A percentile compares a stretch with the other conserved stretches of the same genome.
phyloP scores from a whole-genome alignment of 176 grass and related monocot species.

The Alloteropsis semialata region DNA sequence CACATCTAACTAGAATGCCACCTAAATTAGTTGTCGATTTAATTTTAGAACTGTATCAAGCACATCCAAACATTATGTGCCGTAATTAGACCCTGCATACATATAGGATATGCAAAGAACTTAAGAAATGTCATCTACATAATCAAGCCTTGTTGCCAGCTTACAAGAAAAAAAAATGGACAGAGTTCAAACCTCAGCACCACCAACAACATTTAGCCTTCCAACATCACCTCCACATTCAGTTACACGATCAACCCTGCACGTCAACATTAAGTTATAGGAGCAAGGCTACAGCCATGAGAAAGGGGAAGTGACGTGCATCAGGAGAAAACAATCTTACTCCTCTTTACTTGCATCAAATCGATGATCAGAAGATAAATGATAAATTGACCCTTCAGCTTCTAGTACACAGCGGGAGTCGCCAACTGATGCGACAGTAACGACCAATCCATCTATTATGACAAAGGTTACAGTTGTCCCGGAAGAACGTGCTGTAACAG shows the following conservation, averaged over 20 bases:
- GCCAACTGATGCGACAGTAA: conserved; percentile 88
- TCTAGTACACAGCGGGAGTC: conserved; percentile 89
- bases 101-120: conserved; percentile 11
- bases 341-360: conserved; percentile 89
- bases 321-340: conserved; percentile 49
- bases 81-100: background rate
- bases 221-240: conserved; percentile 92
- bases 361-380: conserved; percentile 87
- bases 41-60: background rate
- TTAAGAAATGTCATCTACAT: conserved; percentile 1
- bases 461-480: conserved; percentile 94
- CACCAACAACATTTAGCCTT: conserved; percentile 76
- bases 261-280: conserved; percentile 27
- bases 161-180: background rate
- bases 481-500: conserved; percentile 65
- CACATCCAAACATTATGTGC: background rate
- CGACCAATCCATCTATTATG: conserved; percentile 81
- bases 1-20: background rate
- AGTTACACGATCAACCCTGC: conserved; percentile 89
- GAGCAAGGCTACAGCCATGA: conserved; percentile 12
- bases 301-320: background rate
- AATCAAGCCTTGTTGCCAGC: background rate
- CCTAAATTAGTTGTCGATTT: background rate
- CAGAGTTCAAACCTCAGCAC: conserved; percentile 67
- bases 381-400: conserved; percentile 82